Conservation (phyloP, 352 stramenopile genomes). For the Aphanomyces astaci region DNA sequence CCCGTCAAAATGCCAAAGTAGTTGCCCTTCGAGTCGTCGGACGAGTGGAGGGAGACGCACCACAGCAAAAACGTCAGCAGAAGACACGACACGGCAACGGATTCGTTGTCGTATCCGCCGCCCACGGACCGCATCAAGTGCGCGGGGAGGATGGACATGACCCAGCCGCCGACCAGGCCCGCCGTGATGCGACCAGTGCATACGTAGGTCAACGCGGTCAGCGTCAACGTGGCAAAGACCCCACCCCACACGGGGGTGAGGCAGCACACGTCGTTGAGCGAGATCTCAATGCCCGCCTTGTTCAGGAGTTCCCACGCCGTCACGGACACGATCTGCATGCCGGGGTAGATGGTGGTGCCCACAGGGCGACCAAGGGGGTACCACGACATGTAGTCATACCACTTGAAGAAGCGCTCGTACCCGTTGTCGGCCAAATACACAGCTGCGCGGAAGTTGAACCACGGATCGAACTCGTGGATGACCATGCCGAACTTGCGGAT, state of each 20-base stretch:
- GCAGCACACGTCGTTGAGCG: constrained; percentile 57
- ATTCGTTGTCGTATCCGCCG: constrained; percentile 12
- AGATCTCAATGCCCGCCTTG: constrained; percentile 33
- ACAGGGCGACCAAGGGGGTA: constrained; percentile 35
- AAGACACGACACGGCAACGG: constrained; percentile 1
- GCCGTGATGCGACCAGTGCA: neutral
- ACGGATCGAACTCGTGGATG: constrained; percentile 21
- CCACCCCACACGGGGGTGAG: constrained; percentile 44
- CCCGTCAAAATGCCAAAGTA: neutral
- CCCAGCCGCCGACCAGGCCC: neutral
- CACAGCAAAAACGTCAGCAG: constrained; percentile 11
- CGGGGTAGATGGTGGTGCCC: constrained; percentile 80
- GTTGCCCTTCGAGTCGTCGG: neutral
- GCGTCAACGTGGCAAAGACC: constrained; percentile 10
- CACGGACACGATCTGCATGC: constrained; percentile 66
- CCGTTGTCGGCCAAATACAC: constrained; percentile 13
- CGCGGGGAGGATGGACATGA: constrained; percentile 13
- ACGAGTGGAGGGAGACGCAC: neutral
- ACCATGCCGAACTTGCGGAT: constrained; percentile 14
- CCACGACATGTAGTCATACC: constrained; percentile 22
- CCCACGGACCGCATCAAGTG: constrained; percentile 20
- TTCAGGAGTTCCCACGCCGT: constrained; percentile 32
- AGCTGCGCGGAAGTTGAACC: constrained; percentile 11
- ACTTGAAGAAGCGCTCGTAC: constrained; percentile 15
- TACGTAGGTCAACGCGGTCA: constrained; percentile 2